Evolutionary conservation across 1,284 basidiomycete genomes (phyloP).

Genomic region (Termitomyces sp.): DNA sequence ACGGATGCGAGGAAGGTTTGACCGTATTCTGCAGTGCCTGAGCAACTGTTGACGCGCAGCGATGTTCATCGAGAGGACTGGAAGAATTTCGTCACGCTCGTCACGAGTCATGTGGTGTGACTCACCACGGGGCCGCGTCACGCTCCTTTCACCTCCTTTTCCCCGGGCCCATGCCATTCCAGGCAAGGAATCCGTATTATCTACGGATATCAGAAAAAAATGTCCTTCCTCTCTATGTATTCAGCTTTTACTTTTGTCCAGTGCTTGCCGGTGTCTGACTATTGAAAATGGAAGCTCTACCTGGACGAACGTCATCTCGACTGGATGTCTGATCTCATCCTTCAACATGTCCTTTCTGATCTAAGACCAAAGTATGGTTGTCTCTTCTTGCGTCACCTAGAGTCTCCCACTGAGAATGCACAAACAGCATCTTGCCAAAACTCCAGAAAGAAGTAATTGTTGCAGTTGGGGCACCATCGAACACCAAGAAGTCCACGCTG

Average conservation of each 20-base stretch:
- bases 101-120: constrained; percentile 14
- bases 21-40: constrained; percentile 4
- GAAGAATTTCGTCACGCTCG: constrained; percentile 8
- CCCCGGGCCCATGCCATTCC: constrained; percentile 45
- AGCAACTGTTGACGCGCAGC: constrained; percentile 7
- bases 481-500: constrained; percentile 54
- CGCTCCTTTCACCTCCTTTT: not conserved
- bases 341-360: constrained; percentile 70
- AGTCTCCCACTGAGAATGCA: constrained; percentile 1
- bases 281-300: constrained; percentile 48
- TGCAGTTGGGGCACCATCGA: constrained; percentile 34
- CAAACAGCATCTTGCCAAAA: constrained; percentile 60
- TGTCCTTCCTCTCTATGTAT: constrained; percentile 68
- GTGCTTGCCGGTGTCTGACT: not conserved
- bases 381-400: not conserved
- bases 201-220: constrained; percentile 60
- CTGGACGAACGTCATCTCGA: constrained; percentile 71
- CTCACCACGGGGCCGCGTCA: constrained; percentile 2
- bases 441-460: constrained; percentile 53
- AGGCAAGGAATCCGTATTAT: constrained; percentile 63
- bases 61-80: constrained; percentile 8
- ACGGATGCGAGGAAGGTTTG: constrained; percentile 1
- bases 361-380: constrained; percentile 58
- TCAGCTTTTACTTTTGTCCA: constrained; percentile 18
- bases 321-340: constrained; percentile 72